A percentile compares a stretch with the other conserved stretches of the same genome.
phyloP scores from a whole-genome alignment of 768 basidiomycete genomes.

The Boletales sp. region DNA sequence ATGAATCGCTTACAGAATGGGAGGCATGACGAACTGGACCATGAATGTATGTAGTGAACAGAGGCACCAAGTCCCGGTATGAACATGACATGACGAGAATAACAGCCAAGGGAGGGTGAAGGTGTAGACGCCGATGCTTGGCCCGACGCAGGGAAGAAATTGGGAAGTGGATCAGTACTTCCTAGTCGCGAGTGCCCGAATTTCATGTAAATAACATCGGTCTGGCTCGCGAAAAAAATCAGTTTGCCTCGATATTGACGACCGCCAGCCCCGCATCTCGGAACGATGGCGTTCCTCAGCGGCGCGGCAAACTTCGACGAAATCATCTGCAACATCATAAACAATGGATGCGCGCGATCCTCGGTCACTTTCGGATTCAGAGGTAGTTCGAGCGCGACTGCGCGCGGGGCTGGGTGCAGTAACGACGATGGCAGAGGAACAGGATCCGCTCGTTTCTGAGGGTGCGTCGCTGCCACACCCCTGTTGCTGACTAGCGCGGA shows the following conservation, averaged over 20 bases:
- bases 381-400: constrained; percentile 61
- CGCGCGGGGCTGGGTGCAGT: constrained; percentile 59
- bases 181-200: constrained; percentile 81
- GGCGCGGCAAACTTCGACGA: constrained; percentile 64
- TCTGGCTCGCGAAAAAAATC: constrained; percentile 40
- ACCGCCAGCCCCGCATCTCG: constrained; percentile 83
- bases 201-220: constrained; percentile 71
- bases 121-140: constrained; percentile 1
- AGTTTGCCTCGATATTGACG: constrained; percentile 20
- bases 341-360: constrained; percentile 79
- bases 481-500: constrained; percentile 58
- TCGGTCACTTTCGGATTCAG: constrained; percentile 70
- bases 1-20: constrained; percentile 26
- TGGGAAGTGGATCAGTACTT: constrained; percentile 51
- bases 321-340: constrained; percentile 71
- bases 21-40: constrained; percentile 18
- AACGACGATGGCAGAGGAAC: constrained; percentile 25
- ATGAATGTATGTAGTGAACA: constrained; percentile 21
- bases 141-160: neutral
- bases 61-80: constrained; percentile 19
- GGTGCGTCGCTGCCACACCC: constrained; percentile 24
- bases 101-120: neutral
- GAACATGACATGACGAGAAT: constrained; percentile 13
- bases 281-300: constrained; percentile 80
- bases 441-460: constrained; percentile 25